phyloP scores from a whole-genome alignment of 805 yeast species.

The Pichia cabralensis region DNA sequence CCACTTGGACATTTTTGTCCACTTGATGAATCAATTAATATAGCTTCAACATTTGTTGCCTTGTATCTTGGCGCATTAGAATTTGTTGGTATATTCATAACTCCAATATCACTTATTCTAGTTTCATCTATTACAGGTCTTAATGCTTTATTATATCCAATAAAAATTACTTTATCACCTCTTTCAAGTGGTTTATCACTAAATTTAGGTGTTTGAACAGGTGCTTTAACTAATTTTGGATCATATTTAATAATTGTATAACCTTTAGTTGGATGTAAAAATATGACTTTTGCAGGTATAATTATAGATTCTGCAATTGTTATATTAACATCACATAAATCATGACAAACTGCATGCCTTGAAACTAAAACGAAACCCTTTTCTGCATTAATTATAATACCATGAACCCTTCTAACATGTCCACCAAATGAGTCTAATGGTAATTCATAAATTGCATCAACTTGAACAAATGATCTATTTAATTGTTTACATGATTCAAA shows the following conservation, averaged over 20 bases:
- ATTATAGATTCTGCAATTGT: slow-evolving; percentile 80
- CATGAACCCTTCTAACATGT: slow-evolving; percentile 54
- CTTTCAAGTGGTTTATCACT: slow-evolving; percentile 47
- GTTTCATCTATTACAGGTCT: slow-evolving; percentile 69
- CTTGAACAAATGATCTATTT: slow-evolving; percentile 62
- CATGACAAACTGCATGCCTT: slow-evolving; percentile 74
- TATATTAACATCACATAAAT: slow-evolving; percentile 61
- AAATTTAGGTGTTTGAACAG: slow-evolving; percentile 58
- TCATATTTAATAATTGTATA: slow-evolving; percentile 80
- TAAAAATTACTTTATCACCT: slow-evolving; percentile 69
- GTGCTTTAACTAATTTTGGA: slow-evolving; percentile 61
- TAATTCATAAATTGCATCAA: slow-evolving; percentile 53
- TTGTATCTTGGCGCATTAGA: slow-evolving; percentile 69
- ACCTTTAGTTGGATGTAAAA: slow-evolving; percentile 80
- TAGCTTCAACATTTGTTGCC: slow-evolving; percentile 73
- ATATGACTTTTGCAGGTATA: slow-evolving; percentile 71
- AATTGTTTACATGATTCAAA: slow-evolving; percentile 44
- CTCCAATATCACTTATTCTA: slow-evolving; percentile 64
- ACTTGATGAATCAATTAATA: slow-evolving; percentile 62
- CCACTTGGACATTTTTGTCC: slow-evolving; percentile 71
- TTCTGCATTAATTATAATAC: slow-evolving; percentile 71
- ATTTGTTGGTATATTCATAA: slow-evolving; percentile 63
- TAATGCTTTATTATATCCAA: slow-evolving; percentile 67
- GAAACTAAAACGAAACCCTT: slow-evolving; percentile 76
- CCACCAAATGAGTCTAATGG: slow-evolving; percentile 69